Percentiles rank a stretch among this genome's conserved stretches.
phyloP scores from a whole-genome alignment of 139 green algal species.

The Picochlorum sp. region DNA sequence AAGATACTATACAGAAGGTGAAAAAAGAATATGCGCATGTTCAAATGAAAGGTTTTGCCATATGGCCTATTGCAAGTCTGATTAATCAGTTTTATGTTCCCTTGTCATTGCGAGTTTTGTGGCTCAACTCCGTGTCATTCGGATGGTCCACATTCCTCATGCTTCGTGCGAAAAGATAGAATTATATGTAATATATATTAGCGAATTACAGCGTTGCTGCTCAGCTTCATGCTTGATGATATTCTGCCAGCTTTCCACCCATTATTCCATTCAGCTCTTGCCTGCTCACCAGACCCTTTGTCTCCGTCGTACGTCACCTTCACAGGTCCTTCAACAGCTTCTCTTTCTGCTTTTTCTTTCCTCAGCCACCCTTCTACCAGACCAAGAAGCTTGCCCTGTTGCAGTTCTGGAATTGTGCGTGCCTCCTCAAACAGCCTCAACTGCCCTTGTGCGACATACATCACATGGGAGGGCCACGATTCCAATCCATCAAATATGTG shows the following conservation, averaged over 20 bases:
- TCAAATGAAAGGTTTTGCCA: conserved; percentile 14
- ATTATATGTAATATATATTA: conserved; percentile 9
- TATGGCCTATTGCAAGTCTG: conserved; percentile 22
- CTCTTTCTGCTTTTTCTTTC: conserved; percentile 33
- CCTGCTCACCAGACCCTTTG: conserved; percentile 15
- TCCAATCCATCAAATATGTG: conserved; percentile 99
- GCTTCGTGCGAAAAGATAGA: background rate
- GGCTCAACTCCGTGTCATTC: conserved; percentile 14
- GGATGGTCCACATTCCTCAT: conserved; percentile 26
- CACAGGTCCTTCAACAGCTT: conserved; percentile 13
- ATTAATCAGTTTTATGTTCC: conserved; percentile 24
- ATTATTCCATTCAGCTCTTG: conserved; percentile 69
- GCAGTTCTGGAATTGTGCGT: conserved; percentile 41
- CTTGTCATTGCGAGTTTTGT: conserved; percentile 21
- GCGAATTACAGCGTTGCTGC: conserved; percentile 75
- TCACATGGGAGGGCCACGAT: conserved; percentile 86
- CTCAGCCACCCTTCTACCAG: conserved; percentile 50
- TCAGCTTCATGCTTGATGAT: conserved; percentile 40
- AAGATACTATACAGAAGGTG: background rate
- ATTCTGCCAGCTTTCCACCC: conserved; percentile 67
- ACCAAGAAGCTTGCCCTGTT: conserved; percentile 44
- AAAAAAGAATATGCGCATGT: background rate
- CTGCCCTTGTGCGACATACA: conserved; percentile 70
- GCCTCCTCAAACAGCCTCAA: conserved; percentile 38
- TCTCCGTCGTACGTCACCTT: conserved; percentile 29